phyloP scores from a whole-genome alignment of 345 rosid genomes.

The Erucastrum elatum region DNA sequence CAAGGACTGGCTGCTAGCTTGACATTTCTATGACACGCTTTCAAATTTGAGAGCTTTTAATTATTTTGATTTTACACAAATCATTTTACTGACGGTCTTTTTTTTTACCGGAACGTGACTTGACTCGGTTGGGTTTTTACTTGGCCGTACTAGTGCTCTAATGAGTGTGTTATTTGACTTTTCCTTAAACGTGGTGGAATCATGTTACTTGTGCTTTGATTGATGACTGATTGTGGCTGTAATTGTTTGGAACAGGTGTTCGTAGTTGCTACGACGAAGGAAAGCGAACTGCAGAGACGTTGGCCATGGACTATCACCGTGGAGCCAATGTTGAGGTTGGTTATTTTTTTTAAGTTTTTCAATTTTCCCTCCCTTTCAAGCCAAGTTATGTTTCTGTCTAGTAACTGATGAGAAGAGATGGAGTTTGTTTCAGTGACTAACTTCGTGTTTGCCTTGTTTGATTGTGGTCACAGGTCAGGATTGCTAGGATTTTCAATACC shows the following conservation, averaged over 20 bases:
- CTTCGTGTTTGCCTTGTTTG: background rate
- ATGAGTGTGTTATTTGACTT: background rate
- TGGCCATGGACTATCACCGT: conserved; percentile 81
- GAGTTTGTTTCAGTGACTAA: background rate
- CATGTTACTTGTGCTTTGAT: background rate
- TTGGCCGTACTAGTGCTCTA: background rate
- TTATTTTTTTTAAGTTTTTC: background rate
- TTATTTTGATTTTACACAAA: background rate
- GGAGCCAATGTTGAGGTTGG: conserved; percentile 70
- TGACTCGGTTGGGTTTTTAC: background rate
- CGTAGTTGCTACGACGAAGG: conserved; percentile 90
- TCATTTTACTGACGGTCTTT: background rate
- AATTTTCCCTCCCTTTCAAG: background rate
- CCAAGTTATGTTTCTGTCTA: background rate
- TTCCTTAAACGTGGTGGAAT: background rate
- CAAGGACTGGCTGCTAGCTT: background rate
- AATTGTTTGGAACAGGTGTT: conserved; percentile 48
- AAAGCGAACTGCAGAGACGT: conserved; percentile 81
- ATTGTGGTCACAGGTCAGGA: conserved; percentile 56
- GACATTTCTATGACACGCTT: background rate
- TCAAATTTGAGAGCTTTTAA: background rate
- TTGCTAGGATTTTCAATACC: conserved; percentile 83
- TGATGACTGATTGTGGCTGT: background rate
- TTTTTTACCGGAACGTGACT: background rate
- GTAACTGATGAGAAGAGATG: background rate